Conservation (phyloP, 768 basidiomycete species). For the Phylloporus sp. region DNA sequence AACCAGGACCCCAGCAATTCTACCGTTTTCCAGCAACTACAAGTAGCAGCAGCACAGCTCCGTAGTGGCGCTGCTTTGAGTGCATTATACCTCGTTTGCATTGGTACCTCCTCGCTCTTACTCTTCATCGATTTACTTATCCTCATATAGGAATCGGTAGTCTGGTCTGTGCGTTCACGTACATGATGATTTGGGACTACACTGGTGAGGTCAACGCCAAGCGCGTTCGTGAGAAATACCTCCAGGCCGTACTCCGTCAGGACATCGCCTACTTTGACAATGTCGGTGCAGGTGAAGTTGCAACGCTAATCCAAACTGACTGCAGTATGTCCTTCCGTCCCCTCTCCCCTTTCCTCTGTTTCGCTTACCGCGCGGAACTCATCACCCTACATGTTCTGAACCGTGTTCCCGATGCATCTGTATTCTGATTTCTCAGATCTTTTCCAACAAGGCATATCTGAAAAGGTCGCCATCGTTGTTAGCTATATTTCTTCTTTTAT, state of each 20-base stretch:
- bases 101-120: conserved; percentile 44
- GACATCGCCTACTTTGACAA: conserved; percentile 88
- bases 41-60: conserved; percentile 41
- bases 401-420: too few relatives aligned
- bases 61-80: conserved; percentile 47
- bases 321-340: conserved; percentile 49
- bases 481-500: conserved; percentile 67
- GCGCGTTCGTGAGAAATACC: conserved; percentile 79
- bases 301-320: conserved; percentile 87
- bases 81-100: conserved; percentile 60
- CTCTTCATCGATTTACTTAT: not conserved
- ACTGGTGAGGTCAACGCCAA: conserved; percentile 80
- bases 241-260: conserved; percentile 76
- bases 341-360: not conserved
- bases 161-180: conserved; percentile 66
- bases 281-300: conserved; percentile 88
- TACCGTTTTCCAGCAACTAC: conserved; percentile 29
- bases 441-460: conserved; percentile 86
- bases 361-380: too few relatives aligned
- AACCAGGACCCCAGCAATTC: conserved; percentile 25
- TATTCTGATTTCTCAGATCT: conserved; percentile 65
- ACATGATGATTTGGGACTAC: conserved; percentile 67
- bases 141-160: conserved; percentile 57
- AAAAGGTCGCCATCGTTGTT: conserved; percentile 73
- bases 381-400: too few relatives aligned